Conservation (phyloP, 2,329 filamentous ascomycete species). For the Sclerotinia nivalis region DNA sequence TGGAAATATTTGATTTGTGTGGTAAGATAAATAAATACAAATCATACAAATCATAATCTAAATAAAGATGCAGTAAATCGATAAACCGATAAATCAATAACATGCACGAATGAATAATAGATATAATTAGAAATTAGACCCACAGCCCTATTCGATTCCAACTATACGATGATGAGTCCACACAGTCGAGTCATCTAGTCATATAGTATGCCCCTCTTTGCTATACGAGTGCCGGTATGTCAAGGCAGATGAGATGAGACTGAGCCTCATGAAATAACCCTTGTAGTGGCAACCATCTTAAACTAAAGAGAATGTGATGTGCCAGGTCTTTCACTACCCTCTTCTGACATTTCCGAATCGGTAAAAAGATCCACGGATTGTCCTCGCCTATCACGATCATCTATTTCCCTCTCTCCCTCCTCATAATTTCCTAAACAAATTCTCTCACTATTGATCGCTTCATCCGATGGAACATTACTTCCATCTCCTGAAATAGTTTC, state of each 20-base stretch:
- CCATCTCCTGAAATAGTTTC: neutral
- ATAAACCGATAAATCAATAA: neutral
- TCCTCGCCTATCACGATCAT: conserved; percentile 13
- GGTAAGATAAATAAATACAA: neutral
- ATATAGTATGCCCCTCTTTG: neutral
- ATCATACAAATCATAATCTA: neutral
- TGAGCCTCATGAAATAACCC: neutral
- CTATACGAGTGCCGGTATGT: neutral
- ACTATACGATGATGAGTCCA: neutral
- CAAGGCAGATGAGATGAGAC: conserved; percentile 2
- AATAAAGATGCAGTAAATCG: neutral
- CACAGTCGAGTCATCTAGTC: conserved; percentile 5
- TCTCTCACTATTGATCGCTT: neutral
- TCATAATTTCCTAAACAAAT: neutral
- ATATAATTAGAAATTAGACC: conserved; percentile 8
- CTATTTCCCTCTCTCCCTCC: neutral
- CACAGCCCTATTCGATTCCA: neutral
- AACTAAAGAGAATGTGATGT: conserved; percentile 22
- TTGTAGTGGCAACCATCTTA: neutral
- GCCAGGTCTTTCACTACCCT: conserved; percentile 21
- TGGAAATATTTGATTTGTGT: neutral
- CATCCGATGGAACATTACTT: neutral
- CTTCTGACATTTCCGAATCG: conserved; percentile 30
- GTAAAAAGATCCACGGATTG: conserved; percentile 21
- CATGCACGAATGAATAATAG: neutral